Evolutionary conservation across 129 eudicot genomes (phyloP), one percentile per base, ranked within the genome.

Genomic region (Artemisia argyi): DNA sequence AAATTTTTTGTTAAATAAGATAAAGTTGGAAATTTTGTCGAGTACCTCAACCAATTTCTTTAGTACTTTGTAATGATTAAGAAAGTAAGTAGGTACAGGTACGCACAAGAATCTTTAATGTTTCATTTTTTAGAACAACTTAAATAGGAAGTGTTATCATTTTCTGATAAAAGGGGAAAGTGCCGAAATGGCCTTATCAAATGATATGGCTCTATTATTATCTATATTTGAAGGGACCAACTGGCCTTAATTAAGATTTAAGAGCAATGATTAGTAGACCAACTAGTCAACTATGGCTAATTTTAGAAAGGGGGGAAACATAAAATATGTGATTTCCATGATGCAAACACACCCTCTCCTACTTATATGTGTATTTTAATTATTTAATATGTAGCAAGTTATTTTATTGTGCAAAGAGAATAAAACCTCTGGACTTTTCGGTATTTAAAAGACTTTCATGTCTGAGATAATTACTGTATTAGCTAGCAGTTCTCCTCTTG

Each of bases 241-340:
- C 49, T 70, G 76, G 62, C 51, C 44, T 61, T 49, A 17, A 17
- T 12, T 49, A 17, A 51, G 48, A 52, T 14, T 50, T 62, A 19
- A 35, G 42, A 35, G 17, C 30, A 22, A 61, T 73, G 70, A 73
- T 61, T 17, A 17, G 77, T 61, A 59, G 59, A 39, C 44, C 44
- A 39, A 39, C 44, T 39, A 39, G 44, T 39, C 44, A 48, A 28
- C 11, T 62, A 61, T 62, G 61, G 32, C 48, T 28, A 8, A 53
- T 17, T 28, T 50, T 10, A 61, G 68, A 16, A 62, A 62, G 10
- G 12, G 10, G 12, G 4, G 16, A 35, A 26, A 35, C 4, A 46
- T 28, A 28, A 20, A 58, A 42, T 18, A 59, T 72, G 68, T 61
- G 77, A 73, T 48, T 32, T 39, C 18, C 77, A 73, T 32, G 32